Evolutionary conservation across 768 basidiomycete species (phyloP).

Genomic region (Boletus subcaerulescens): DNA sequence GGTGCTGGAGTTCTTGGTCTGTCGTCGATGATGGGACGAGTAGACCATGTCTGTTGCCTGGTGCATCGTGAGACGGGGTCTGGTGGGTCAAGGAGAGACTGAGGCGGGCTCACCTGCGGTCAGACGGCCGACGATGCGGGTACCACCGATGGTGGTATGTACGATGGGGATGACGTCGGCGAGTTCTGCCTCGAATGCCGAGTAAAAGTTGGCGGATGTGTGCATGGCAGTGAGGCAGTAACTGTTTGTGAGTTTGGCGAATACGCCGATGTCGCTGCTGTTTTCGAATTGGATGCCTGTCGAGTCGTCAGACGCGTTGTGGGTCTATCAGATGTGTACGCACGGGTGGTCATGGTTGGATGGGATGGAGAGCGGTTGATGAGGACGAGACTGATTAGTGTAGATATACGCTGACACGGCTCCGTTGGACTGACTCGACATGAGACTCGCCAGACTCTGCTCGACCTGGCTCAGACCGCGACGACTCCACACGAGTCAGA

Average conservation of each 20-base stretch:
- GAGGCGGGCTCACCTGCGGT: constrained; percentile 63
- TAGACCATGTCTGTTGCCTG: constrained; percentile 94
- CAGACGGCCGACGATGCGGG: constrained; percentile 88
- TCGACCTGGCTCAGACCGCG: constrained; percentile 2
- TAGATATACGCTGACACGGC: background rate
- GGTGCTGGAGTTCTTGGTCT: constrained; percentile 97
- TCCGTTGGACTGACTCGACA: constrained; percentile 10
- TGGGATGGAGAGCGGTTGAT: background rate
- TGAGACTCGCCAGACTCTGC: constrained; percentile 1
- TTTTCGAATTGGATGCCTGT: constrained; percentile 91
- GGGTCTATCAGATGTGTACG: too few species aligned
- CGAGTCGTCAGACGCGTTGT: background rate
- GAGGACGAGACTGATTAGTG: background rate
- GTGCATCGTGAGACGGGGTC: background rate
- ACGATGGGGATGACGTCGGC: constrained; percentile 93
- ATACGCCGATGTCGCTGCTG: constrained; percentile 93
- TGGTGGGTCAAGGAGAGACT: too few species aligned
- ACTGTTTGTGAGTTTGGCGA: constrained; percentile 95
- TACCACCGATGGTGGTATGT: constrained; percentile 93
- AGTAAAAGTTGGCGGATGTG: constrained; percentile 97
- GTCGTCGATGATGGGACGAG: constrained; percentile 95
- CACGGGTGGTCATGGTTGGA: too few species aligned
- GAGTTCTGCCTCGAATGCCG: constrained; percentile 93
- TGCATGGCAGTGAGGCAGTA: constrained; percentile 95
- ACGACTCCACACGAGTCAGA: constrained; percentile 3